Conservation (phyloP, 345 rosid genomes). For the Physaria fendleri region DNA sequence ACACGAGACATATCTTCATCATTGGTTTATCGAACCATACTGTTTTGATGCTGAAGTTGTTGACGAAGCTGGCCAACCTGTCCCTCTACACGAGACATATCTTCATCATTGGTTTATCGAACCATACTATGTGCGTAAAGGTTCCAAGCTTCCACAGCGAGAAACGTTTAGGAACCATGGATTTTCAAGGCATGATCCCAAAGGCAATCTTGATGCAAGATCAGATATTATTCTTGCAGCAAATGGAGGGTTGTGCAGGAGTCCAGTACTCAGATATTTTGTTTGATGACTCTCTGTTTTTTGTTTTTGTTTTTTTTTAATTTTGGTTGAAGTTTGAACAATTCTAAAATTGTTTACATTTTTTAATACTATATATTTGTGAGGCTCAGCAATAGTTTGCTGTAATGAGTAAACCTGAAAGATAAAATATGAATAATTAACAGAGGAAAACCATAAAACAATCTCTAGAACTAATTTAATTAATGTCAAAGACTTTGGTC, state of each 20-base stretch:
- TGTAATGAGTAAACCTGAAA: background rate
- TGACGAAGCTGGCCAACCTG: conserved; percentile 56
- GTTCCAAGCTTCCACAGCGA: conserved; percentile 5
- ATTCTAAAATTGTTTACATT: background rate
- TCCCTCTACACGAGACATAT: conserved; percentile 80
- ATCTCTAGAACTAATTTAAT: background rate
- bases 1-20: conserved; percentile 87
- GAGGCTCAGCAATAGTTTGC: background rate
- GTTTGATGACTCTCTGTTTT: background rate
- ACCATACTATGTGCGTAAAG: conserved; percentile 41
- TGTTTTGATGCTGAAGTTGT: conserved; percentile 60
- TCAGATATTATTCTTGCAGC: conserved; percentile 27
- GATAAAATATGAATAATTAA: background rate
- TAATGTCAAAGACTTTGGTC: background rate
- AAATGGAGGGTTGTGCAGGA: conserved; percentile 68
- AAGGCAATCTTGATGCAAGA: background rate
- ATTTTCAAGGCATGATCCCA: conserved; percentile 1
- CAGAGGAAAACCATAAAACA: background rate
- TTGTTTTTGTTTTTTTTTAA: background rate
- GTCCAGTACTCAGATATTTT: too few species aligned
- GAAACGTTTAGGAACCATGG: conserved; percentile 15
- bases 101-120: conserved; percentile 80
- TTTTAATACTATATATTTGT: background rate
- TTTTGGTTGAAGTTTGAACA: background rate
- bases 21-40: conserved; percentile 63